Evolutionary conservation across 2,329 filamentous ascomycete species (phyloP).

Genomic region (Neonectria hederae): DNA sequence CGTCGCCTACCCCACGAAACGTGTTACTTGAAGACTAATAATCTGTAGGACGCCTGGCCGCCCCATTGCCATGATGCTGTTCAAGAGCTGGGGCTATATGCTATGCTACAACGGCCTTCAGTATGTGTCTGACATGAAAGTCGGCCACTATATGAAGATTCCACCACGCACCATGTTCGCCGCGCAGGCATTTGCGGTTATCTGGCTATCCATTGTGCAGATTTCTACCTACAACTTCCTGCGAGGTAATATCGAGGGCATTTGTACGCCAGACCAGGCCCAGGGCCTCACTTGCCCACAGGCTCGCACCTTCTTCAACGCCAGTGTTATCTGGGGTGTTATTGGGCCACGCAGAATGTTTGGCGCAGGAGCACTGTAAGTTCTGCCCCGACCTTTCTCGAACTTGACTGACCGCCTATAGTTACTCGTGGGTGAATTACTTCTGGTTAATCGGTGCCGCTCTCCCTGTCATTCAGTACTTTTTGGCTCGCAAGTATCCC

Average conservation of each 20-base stretch:
- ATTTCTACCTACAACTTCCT: constrained; percentile 46
- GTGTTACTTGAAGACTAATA: not conserved
- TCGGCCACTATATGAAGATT: constrained; percentile 74
- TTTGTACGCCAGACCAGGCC: constrained; percentile 71
- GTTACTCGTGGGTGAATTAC: constrained; percentile 70
- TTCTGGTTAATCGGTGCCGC: constrained; percentile 77
- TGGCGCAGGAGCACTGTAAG: constrained; percentile 61
- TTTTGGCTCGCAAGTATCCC: constrained; percentile 69
- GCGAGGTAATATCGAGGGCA: constrained; percentile 10
- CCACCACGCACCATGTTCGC: constrained; percentile 69
- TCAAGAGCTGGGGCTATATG: constrained; percentile 78
- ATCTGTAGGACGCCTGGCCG: constrained; percentile 64
- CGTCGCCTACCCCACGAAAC: not conserved
- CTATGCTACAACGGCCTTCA: constrained; percentile 72
- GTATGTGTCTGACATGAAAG: constrained; percentile 72
- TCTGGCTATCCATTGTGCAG: constrained; percentile 70
- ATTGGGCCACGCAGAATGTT: constrained; percentile 78
- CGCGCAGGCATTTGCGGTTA: constrained; percentile 66
- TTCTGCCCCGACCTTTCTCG: not conserved
- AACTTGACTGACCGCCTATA: not conserved
- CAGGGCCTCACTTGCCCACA: constrained; percentile 65
- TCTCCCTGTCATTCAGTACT: constrained; percentile 69
- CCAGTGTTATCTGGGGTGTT: constrained; percentile 76
- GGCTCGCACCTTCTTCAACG: constrained; percentile 70
- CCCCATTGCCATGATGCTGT: constrained; percentile 79